Conservation (phyloP, 495 filamentous ascomycete species). For the Penicillium coffeae region DNA sequence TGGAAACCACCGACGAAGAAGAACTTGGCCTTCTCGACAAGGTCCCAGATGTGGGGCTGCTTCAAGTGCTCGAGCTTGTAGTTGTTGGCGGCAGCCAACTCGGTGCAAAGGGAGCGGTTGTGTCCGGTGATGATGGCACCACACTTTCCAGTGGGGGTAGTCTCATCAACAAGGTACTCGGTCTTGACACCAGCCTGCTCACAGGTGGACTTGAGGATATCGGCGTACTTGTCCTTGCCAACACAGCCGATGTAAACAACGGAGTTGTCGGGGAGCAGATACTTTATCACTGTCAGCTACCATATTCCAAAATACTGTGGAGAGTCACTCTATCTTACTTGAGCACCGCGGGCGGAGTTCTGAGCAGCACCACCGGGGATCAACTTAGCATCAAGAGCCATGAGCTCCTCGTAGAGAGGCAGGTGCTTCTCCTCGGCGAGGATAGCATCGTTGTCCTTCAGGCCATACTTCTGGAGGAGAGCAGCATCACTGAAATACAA, state of each 20-base stretch:
- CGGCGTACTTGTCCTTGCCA: conserved; percentile 86
- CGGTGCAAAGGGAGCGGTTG: conserved; percentile 89
- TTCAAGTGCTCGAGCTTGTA: conserved; percentile 95
- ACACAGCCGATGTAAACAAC: conserved; percentile 91
- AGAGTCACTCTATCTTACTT: conserved; percentile 51
- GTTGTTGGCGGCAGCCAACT: conserved; percentile 93
- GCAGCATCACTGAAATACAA: conserved; percentile 48
- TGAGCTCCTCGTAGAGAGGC: conserved; percentile 84
- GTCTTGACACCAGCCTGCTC: conserved; percentile 80
- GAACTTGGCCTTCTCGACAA: conserved; percentile 79
- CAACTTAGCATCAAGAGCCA: conserved; percentile 83
- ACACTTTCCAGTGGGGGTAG: conserved; percentile 82
- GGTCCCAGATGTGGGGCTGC: conserved; percentile 81
- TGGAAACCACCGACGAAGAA: conserved; percentile 95
- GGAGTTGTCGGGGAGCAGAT: conserved; percentile 81
- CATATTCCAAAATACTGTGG: too few relatives aligned
- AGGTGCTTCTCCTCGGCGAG: conserved; percentile 89
- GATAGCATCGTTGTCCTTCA: conserved; percentile 96
- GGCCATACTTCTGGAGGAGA: conserved; percentile 83
- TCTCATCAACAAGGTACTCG: conserved; percentile 86
- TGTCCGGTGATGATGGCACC: conserved; percentile 95
- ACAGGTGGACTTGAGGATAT: conserved; percentile 74
- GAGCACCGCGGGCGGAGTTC: conserved; percentile 94
- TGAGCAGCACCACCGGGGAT: conserved; percentile 97
- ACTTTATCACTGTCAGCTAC: conserved; percentile 46